These are phyloP conservation scores for Primulina tabacum DNA, from an alignment of 257 asterid species.

Conservation along the genomic window DNA sequence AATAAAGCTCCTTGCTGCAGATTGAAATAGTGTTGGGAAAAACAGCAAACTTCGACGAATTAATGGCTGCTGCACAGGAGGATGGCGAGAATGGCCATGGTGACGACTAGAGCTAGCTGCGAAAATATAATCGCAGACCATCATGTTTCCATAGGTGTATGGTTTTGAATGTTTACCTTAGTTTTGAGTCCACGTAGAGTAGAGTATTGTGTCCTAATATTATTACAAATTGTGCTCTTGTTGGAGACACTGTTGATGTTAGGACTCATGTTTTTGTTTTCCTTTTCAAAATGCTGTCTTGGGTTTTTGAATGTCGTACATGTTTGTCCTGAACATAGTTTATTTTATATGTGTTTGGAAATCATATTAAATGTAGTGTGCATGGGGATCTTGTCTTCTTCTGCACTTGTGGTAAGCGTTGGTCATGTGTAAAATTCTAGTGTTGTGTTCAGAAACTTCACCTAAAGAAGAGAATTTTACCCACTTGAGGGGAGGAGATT, in stretches of 20 bases:
- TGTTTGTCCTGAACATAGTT: background rate
- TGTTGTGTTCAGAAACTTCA: too few species aligned
- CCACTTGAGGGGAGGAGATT: too few species aligned
- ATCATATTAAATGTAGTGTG: background rate
- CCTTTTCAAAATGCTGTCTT: background rate
- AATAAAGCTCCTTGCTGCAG: conserved; percentile 30
- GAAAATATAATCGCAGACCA: background rate
- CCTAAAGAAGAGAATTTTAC: too few species aligned
- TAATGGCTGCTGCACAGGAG: conserved; percentile 60
- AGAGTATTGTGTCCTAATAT: conserved; percentile 15
- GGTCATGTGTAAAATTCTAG: too few species aligned
- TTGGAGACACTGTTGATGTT: background rate
- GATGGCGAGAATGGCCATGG: conserved; percentile 41
- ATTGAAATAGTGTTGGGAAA: conserved; percentile 70
- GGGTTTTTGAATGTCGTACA: background rate
- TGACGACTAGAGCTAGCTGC: conserved; percentile 33
- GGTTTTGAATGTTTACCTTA: conserved; percentile 3
- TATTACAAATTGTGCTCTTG: conserved; percentile 17
- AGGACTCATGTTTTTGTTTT: background rate
- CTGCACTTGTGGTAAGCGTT: too few species aligned
- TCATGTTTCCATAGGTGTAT: background rate
- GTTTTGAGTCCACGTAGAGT: conserved; percentile 17
- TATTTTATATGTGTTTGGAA: background rate
- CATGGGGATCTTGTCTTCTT: too few species aligned
- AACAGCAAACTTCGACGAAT: conserved; percentile 63